phyloP scores from a whole-genome alignment of 371 early-diverging fungal genomes.

The Dentiscutata heterogama region DNA sequence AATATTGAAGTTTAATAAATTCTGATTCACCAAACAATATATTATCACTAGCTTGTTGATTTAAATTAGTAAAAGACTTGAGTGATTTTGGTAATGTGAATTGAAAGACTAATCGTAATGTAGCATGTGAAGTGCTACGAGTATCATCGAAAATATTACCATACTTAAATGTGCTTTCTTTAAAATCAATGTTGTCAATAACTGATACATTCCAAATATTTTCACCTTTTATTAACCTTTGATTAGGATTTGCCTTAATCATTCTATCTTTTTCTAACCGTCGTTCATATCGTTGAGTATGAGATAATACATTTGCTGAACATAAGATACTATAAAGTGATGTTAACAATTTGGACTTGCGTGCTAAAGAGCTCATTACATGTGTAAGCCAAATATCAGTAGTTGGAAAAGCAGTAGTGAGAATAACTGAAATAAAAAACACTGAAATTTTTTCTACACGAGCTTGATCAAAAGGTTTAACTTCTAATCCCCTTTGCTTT shows the following conservation, averaged over 20 bases:
- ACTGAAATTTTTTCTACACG: not conserved
- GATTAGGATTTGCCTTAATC: not conserved
- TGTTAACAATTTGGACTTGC: constrained; percentile 6
- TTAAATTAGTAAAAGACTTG: too few species aligned
- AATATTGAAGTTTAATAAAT: too few species aligned
- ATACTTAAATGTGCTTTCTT: constrained; percentile 5
- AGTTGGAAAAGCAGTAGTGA: constrained; percentile 13
- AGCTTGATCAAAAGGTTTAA: not conserved
- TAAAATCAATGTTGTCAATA: constrained; percentile 25
- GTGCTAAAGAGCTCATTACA: not conserved
- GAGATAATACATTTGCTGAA: not conserved
- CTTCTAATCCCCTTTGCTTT: not conserved
- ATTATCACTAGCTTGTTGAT: too few species aligned
- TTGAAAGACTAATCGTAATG: constrained; percentile 6
- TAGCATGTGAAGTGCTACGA: not conserved
- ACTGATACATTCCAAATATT: constrained; percentile 16
- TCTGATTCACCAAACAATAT: too few species aligned
- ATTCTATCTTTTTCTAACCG: not conserved
- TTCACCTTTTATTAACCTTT: not conserved
- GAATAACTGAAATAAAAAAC: constrained; percentile 14
- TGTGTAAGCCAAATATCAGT: constrained; percentile 19
- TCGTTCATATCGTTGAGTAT: not conserved
- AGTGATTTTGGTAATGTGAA: not conserved
- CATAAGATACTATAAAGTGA: not conserved
- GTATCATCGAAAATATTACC: constrained; percentile 9